phyloP scores from a whole-genome alignment of 768 basidiomycete species.

The Boletus patriciae region DNA sequence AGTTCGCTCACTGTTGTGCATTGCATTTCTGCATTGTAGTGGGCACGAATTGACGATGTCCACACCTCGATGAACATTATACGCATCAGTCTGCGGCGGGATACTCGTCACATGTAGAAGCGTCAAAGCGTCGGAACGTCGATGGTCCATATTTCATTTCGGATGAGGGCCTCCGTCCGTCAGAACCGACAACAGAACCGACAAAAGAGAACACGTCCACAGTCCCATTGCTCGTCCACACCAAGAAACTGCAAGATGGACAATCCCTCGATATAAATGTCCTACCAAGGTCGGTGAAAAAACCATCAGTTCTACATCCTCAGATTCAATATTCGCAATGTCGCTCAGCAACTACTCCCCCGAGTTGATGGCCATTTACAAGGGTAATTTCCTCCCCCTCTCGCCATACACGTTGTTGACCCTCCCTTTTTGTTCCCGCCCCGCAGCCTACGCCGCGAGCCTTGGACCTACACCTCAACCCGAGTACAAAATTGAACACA shows the following conservation, averaged over 20 bases:
- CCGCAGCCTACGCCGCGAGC: slow-evolving; percentile 8
- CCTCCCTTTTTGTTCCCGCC: neutral
- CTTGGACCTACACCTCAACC: neutral
- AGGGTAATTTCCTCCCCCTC: neutral
- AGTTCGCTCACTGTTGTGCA: too few species aligned
- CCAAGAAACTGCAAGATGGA: neutral
- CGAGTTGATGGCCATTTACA: slow-evolving; percentile 10
- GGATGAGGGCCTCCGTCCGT: too few species aligned
- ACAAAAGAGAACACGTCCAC: too few species aligned
- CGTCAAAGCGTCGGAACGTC: too few species aligned
- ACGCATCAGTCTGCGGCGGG: too few species aligned
- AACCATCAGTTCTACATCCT: neutral
- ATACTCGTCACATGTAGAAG: too few species aligned
- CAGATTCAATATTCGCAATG: slow-evolving; percentile 5
- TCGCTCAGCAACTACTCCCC: neutral
- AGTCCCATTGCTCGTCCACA: neutral
- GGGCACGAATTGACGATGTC: too few species aligned
- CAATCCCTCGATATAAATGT: slow-evolving; percentile 7
- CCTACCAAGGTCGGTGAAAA: slow-evolving; percentile 4
- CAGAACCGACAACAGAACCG: too few species aligned
- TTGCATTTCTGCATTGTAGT: too few species aligned
- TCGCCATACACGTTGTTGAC: neutral
- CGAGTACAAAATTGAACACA: too few species aligned
- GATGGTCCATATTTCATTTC: too few species aligned
- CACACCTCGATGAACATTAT: too few species aligned